Evolutionary conservation across 2,329 filamentous ascomycete species (phyloP), one percentile per base, ranked within the genome.

Genomic region (Talaromyces rugulosus): DNA sequence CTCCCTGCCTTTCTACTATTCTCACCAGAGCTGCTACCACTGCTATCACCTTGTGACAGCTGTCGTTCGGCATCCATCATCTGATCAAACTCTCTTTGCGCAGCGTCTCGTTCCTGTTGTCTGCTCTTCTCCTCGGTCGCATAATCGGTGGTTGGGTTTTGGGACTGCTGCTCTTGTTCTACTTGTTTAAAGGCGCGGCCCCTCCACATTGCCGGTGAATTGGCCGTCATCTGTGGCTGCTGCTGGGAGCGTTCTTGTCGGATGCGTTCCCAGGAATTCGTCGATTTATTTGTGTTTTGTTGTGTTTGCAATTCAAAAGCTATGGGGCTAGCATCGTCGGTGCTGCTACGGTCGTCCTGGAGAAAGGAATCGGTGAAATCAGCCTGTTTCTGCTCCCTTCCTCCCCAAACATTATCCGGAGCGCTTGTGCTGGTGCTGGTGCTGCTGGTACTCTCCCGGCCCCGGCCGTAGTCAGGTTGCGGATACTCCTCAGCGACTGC

Each of bases 61-160:
- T 57, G 60, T 9, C 64, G 58, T 66, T 80, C 78, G 0, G 70
- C 65, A 3, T 81, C 78, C 18, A 81, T 63, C 70, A 80, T 69
- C 11, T 69, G 69, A 62, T 81, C 75, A 58, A 81, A 81, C 3
- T 80, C 75, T 8, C 71, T 74, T 61, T 78, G 78, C 3, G 78
- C 76, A 59, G 74, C 70, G 47, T 78, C 73, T 55, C 71, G 70
- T 30, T 76, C 74, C 5, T 68, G 66, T 28, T 66, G 66, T 18
- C 64, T 63, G 3, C 68, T 69, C 6, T 62, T 64, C 9, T 69
- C 70, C 44, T 65, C 61, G 8, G 47, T 52, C 11, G 57, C 55
- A 52, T 56, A 63, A 12, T 55, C 33, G 7, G 59, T 40, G 33
- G 14, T n/a, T 42, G 53, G 14, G 30, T 59, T 44, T 34, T 66